These are phyloP conservation scores for Tetracladium setigerum DNA, from an alignment of 495 filamentous ascomycete genomes.

Conservation along the genomic window DNA sequence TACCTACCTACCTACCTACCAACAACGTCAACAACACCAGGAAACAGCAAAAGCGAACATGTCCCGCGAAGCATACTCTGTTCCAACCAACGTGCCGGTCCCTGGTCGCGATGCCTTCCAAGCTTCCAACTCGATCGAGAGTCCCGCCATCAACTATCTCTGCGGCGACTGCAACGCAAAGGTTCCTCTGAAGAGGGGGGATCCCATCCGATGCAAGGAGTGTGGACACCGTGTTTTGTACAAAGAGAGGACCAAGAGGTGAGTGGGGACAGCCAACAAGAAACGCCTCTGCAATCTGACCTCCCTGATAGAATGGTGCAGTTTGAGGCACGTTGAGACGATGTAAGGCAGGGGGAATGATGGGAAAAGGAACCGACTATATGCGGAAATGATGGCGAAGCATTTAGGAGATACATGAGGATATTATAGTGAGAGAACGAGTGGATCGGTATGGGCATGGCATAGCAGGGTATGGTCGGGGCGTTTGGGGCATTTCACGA, in stretches of 20 bases:
- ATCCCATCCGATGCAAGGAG: slow-evolving; percentile 89
- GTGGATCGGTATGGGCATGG: slow-evolving; percentile 13
- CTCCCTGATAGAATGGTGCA: slow-evolving; percentile 71
- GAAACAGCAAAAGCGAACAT: slow-evolving; percentile 23
- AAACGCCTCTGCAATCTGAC: background rate
- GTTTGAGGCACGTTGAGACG: slow-evolving; percentile 80
- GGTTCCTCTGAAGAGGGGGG: slow-evolving; percentile 72
- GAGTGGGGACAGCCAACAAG: slow-evolving; percentile 22
- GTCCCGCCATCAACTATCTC: slow-evolving; percentile 64
- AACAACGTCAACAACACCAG: background rate
- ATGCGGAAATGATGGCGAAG: background rate
- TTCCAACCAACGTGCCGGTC: slow-evolving; percentile 33
- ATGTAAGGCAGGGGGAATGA: background rate
- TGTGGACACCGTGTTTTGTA: slow-evolving; percentile 95
- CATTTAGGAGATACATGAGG: background rate
- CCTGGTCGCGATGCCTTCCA: slow-evolving; percentile 23
- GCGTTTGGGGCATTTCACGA: slow-evolving; percentile 3
- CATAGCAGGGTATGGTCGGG: too few species aligned
- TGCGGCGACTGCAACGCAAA: slow-evolving; percentile 90
- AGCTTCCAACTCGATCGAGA: slow-evolving; percentile 24
- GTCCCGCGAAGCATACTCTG: slow-evolving; percentile 56
- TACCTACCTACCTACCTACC: background rate
- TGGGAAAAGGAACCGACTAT: background rate
- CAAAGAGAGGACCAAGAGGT: slow-evolving; percentile 98
- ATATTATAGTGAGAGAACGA: slow-evolving; percentile 1